A percentile compares a stretch with the other conserved stretches of the same genome.
Conservation (phyloP, 1,284 basidiomycete species). For the Fomitopsis schrenkii region DNA sequence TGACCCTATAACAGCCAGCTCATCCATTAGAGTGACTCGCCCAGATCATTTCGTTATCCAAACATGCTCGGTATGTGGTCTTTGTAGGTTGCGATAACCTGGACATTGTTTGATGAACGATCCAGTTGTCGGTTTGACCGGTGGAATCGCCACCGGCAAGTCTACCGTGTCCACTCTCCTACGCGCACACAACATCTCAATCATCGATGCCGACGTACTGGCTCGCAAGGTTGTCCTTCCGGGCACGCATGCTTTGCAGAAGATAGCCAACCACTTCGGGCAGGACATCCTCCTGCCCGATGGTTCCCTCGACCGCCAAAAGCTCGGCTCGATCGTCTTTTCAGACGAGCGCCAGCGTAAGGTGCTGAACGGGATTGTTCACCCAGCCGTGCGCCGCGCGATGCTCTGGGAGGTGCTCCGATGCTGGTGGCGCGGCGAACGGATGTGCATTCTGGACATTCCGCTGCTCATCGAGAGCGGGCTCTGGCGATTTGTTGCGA, state of each 20-base stretch:
- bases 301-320: constrained; percentile 79
- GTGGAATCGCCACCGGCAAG: constrained; percentile 96
- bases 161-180: constrained; percentile 86
- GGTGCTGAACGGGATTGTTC: constrained; percentile 82
- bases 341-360: constrained; percentile 69
- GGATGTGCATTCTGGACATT: constrained; percentile 84
- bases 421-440: constrained; percentile 77
- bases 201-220: constrained; percentile 92
- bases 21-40: not conserved
- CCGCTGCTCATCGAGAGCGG: constrained; percentile 92
- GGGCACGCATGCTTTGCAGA: constrained; percentile 69
- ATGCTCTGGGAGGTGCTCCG: constrained; percentile 71
- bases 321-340: constrained; percentile 86
- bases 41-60: not conserved
- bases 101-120: not conserved
- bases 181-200: constrained; percentile 60
- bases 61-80: constrained; percentile 5
- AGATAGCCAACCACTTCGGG: constrained; percentile 76
- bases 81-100: not conserved
- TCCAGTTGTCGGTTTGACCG: constrained; percentile 93
- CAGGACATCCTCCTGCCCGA: constrained; percentile 59
- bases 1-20: no score
- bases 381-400: constrained; percentile 79
- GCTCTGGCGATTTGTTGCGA: constrained; percentile 82
- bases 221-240: constrained; percentile 88